Evolutionary conservation across 371 early-diverging fungal genomes (phyloP), one percentile per base, ranked within the genome.

Genomic region (Rhizopus stolonifer): DNA sequence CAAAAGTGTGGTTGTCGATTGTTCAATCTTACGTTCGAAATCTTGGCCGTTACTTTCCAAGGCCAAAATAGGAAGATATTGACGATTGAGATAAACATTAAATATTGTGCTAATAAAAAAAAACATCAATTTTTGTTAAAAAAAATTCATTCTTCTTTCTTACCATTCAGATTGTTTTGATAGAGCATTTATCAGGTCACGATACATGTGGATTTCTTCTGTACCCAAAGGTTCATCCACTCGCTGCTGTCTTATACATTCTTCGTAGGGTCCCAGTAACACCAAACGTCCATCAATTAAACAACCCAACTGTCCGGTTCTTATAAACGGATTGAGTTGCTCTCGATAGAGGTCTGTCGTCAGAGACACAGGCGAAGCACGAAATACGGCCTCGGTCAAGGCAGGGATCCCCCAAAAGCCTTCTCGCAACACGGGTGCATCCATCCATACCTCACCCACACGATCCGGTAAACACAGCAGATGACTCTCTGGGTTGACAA

Each of bases 361-460:
- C 10, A 29, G 7, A 7, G 31, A 7, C 7, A 29, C 31, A 29
- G 31, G 31, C 10, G 31, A 29, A 4, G 31, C 92, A 42, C 83
- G 81, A 63, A 91, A 92, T 2, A 90, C 81, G 13, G 81, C 77
- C 32, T 88, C 84, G 0, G 84, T 87, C 26, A 88, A 80, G 49
- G 80, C 81, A 4, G 89, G 87, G 25, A 92, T 70, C 11, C 78
- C 86, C 91, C 90, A 92, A 70, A 92, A 92, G 1, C 89, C 89
- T 25, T 84, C 85, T 5, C 88, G 85, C 22, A 92, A 61, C 8
- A 83, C 82, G 14, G 87, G 88, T 0, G 86, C 82, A 60, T 86
- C 84, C 5, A 91, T 77, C 91, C 93, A 93, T 15, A 94, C 78
- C 66, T 94, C 94, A 26, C 94, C 94, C 25, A 93, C 80, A 0